Evolutionary conservation across 768 basidiomycete species (phyloP), one percentile per base, ranked within the genome.

Genomic region (Rhizopogon roseolus): DNA sequence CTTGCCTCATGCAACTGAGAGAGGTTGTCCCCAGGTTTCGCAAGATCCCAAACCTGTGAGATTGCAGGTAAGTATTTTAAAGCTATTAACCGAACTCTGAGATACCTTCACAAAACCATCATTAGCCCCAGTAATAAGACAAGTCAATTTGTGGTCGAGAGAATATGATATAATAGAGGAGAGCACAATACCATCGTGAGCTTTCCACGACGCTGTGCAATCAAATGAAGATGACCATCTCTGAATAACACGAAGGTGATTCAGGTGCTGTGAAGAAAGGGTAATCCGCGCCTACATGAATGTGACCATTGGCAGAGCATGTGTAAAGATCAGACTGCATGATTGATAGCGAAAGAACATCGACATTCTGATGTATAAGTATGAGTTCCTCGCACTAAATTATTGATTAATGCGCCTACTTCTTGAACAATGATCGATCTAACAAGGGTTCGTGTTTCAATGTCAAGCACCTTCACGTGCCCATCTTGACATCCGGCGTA

Each of bases 401-500:
- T 11, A 50, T 44, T 0, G 9, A 32, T 42, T 3, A 9, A 41
- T 51, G 29, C 25, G 34, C 73, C 14, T 44, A 88, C 89, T 74
- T 93, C 89, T 59, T 91, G 85, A 1, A 90, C 86, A 16, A 94
- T 86, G 53, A 98, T 87, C 0, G 86, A 92, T 48, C 96, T 75
- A 27, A 98, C 85, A 37, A 90, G 74, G 0, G 93, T 92, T 58
- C 84, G 86, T 0, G 94, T 96, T 65, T 95, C 93, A 7, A 97
- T 71, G 66, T 98, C 95, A 71, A 91, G 82, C 5, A 98, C 86
- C 58, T 88, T 88, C 61, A 98, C 90, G 60, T 89, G 86, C 3
- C 96, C 96, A 57, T 93, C 93, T 69, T 98, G 96, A 61, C 94
- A 90, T 0, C 93, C 96, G 6, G 92, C 96, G 62, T 88, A 97